Evolutionary conservation across 2,329 filamentous ascomycete species (phyloP), one percentile per base, ranked within the genome.

Genomic region (Sclerotinia borealis): DNA sequence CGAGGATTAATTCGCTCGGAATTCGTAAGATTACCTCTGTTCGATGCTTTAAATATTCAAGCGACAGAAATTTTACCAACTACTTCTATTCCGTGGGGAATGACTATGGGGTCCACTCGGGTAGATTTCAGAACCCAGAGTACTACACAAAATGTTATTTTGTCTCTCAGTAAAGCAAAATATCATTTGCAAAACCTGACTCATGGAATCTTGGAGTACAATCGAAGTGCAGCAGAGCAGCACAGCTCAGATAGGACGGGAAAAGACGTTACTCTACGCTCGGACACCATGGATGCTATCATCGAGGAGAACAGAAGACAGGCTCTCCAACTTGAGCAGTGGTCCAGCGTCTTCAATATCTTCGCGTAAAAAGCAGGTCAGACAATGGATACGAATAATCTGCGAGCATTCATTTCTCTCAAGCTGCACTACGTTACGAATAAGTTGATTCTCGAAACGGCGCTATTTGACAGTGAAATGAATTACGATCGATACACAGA

Each of bases 401-500:
- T 64, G 15, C 43, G 58, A 27, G 63, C 49, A 45, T 55, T 41
- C 4, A n/a, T 62, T 13, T 43, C 48, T 13, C 41, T 63, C 17
- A 59, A 59, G 22, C 22, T 59, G 19, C 29, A 48, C 17, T 17
- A 64, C 15, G 29, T 48, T 27, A 19, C 47, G 6, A 54, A 45
- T 29, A 54, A 55, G 19, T 13, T 64, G 5, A 43, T 62, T 25
- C 59, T 63, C 10, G 59, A 51, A 22, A 37, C 63, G 4, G 51
- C 59, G 11, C 11, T 49, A 3, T 62, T 56, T 13, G 15, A 37
- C 19, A 55, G 47, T 29, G 45, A 64, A 52, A 58, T 50, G 31
- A n/a, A 51, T 9, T 64, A 56, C n/a, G 63, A 63, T 41, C n/a
- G 13, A 11, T 64, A 45, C 17, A 63, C 41, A 10, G 19, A 37